Evolutionary conservation across 371 early-diverging fungal genomes (phyloP), one percentile per base, ranked within the genome.

Genomic region (Umbelopsis sp.): DNA sequence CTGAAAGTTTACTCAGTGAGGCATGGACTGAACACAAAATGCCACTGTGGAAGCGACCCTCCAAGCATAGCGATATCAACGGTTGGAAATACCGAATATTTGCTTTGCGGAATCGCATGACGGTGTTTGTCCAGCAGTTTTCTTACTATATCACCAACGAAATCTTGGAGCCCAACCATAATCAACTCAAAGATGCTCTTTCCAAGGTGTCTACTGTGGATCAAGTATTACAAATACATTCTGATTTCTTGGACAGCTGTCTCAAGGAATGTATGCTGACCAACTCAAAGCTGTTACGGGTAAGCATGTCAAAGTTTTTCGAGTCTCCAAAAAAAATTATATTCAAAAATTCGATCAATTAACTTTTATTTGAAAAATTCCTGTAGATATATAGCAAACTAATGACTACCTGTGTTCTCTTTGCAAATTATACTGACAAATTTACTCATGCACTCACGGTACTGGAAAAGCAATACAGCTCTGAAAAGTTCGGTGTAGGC

Each of bases 261-360:
- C 78, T 98, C 41, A 93, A 91, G 73, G 93, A 97, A 76, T 94
- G 94, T 71, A 94, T 96, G 89, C 77, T 97, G 63, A 94, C 94
- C 14, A 91, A 92, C 63, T 79, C 87, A 18, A 93, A 91, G 69
- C 79, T 97, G 22, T 77, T 96, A 66, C 82, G 87, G 73, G 93
- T 94, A 86, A 74, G 71, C 63, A 48, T 48, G 18, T 66, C 57
- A 29, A 22, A 41, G 29, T 10, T 29, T 65, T 29, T 22, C 9
- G 29, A 29, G 29, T 29, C 29, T 29, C 44, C 44, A 14, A 67
- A 29, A 29, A 29, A 29, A 29, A 29, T 0, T 3, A 29, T 22
- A 22, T 22, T 22, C 22, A 41, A 22, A 50, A 44, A 44, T 63
- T 37, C 22, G 12, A 37, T 22, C 16, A 8, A 25, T 4, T 35